These are phyloP conservation scores for Aegilops sharonensis DNA, from an alignment of 176 grass and related monocot genomes.

Conservation along the genomic window DNA sequence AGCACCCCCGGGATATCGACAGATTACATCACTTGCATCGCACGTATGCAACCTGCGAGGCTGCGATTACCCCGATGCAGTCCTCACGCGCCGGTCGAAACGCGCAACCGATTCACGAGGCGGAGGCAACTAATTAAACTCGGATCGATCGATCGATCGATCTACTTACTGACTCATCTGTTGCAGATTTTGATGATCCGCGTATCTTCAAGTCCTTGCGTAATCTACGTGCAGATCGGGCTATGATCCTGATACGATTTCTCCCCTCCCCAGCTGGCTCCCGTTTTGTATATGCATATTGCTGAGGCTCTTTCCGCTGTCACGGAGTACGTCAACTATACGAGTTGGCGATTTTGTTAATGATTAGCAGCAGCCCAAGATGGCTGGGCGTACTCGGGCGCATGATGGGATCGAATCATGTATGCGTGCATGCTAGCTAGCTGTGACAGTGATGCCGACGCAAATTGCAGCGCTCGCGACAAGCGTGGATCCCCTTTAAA, in stretches of 20 bases:
- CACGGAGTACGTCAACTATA: constrained; percentile 18
- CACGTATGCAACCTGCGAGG: constrained; percentile 3
- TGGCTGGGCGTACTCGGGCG: not conserved
- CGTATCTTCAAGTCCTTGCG: not conserved
- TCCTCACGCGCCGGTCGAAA: too few species aligned
- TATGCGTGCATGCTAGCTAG: not conserved
- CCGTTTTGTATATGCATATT: not conserved
- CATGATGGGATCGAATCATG: not conserved
- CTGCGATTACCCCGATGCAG: not conserved
- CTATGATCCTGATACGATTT: constrained; percentile 15
- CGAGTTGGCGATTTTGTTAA: constrained; percentile 28
- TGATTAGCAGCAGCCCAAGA: not conserved
- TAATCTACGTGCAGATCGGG: not conserved
- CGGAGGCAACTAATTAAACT: not conserved
- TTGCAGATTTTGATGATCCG: too few species aligned
- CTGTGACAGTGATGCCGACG: not conserved
- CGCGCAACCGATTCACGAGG: not conserved
- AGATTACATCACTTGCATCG: not conserved
- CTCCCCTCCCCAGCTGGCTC: too few species aligned
- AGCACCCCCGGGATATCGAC: not conserved
- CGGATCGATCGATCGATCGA: not conserved
- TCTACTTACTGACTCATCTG: not conserved
- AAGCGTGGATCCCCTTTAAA: constrained; percentile 30
- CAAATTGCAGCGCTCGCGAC: constrained; percentile 23
- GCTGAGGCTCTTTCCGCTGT: not conserved